phyloP scores from a whole-genome alignment of 1,139 yeast species.

The Arxiozyma telluris region DNA sequence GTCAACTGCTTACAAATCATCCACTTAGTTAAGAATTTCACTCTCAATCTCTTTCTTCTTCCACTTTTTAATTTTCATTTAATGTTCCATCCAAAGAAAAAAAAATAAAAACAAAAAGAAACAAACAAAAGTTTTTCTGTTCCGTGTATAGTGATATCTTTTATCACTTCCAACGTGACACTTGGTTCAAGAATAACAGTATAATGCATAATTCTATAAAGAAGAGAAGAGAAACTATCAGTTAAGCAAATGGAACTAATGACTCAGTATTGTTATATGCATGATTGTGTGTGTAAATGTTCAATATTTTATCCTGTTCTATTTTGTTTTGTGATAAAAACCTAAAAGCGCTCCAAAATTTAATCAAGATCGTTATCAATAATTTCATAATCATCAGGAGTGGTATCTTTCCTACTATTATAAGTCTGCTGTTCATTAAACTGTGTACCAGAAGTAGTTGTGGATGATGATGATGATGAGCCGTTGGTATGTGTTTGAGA shows the following conservation, averaged over 20 bases:
- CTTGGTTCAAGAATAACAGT: background rate
- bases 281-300: background rate
- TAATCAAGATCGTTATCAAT: constrained; percentile 1
- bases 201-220: no score
- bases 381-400: constrained; percentile 1
- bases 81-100: background rate
- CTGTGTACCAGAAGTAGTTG: background rate
- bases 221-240: background rate
- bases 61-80: no score
- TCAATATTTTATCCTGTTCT: background rate
- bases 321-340: background rate
- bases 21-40: background rate
- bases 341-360: background rate
- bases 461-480: background rate
- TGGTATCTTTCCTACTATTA: background rate
- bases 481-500: background rate
- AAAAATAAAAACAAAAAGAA: no score
- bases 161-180: background rate
- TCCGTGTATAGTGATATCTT: background rate
- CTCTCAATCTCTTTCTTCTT: background rate
- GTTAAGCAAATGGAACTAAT: background rate
- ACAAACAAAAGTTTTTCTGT: background rate
- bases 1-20: background rate
- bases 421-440: background rate
- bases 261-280: background rate